Base-by-base conservation (phyloP, 2,329 filamentous ascomycete species). In the Talaromyces amestolkiae region DNA sequence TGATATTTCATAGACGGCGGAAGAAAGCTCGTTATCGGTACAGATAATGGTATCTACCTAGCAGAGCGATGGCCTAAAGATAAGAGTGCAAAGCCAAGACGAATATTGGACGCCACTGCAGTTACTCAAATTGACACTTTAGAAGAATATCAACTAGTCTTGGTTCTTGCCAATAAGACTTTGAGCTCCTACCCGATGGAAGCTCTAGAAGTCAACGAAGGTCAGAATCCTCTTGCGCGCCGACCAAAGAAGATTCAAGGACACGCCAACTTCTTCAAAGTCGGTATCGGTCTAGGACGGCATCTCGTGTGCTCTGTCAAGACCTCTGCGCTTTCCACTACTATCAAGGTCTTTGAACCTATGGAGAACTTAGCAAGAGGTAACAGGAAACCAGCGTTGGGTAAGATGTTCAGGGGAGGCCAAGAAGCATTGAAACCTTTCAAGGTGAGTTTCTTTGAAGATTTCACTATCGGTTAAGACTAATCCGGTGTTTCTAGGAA, bases 321-420 rank as follows among this genome's bases (percentile, higher is more conserved):
- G 82, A 96, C 92, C 47, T 94, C 91, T 19, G 91, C 93, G 3
- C 83, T 98, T 37, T 97, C 92, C 61, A 96, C 92, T 15, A 98
- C 94, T 1, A 97, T 99, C 83, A 98, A 98, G 80, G 95, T 98
- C n/a, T 98, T 92, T 79, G 94, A 99, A 80, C 95, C 95, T 0
- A 97, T 96, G 80, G 95, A 98, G 75, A 91, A 92, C 68, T 90
- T 96, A 84, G 90, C 91, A 63, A 95, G 93, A 81, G 92, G 91
- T 66, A 96, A 95, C 83, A 97, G 96, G 82, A 96, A 97, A 76
- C 95, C 93, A 73, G 94, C 95, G 19, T 89, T 99, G 67, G 90
- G 91, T 70, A 97, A 96, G 81, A 96, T 99, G 89, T 94, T 99
- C 80, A 92, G 92, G 68, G 89, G 87, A 70, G 92, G 93, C 9